Conservation (phyloP, 768 basidiomycete genomes). For the Termitomyces sp. region DNA sequence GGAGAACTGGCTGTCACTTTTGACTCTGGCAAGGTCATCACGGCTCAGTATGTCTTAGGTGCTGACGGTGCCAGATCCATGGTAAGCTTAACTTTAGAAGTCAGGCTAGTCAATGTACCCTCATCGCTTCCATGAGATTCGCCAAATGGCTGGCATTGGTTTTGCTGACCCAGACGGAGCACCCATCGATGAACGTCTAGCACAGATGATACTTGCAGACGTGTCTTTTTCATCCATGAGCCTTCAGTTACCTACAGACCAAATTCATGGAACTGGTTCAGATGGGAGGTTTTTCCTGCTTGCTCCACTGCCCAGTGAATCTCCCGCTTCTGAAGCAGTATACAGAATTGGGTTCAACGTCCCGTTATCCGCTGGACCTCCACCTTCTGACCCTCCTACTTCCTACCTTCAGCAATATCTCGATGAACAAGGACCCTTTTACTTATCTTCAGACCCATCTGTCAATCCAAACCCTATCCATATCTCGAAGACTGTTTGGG, state of each 20-base stretch:
- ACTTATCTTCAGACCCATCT: conserved; percentile 30
- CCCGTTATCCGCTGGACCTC: conserved; percentile 27
- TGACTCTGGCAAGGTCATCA: conserved; percentile 41
- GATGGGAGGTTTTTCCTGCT: conserved; percentile 30
- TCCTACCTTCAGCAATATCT: conserved; percentile 43
- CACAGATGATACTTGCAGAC: conserved; percentile 46
- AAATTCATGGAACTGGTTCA: conserved; percentile 21
- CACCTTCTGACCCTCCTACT: conserved; percentile 30
- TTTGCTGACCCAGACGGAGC: conserved; percentile 41
- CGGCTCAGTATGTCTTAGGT: conserved; percentile 43
- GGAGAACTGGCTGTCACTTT: conserved; percentile 39
- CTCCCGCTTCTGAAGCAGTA: conserved; percentile 18
- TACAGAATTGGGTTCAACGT: conserved; percentile 41
- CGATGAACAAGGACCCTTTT: conserved; percentile 34
- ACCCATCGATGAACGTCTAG: conserved; percentile 23
- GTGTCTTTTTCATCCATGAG: conserved; percentile 31
- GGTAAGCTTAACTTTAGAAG: conserved; percentile 21
- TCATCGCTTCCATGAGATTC: conserved; percentile 30
- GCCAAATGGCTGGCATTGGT: conserved; percentile 34
- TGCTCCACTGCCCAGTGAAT: conserved; percentile 31
- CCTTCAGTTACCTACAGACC: conserved; percentile 18
- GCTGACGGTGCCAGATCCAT: conserved; percentile 48
- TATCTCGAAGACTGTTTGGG: conserved; percentile 38
- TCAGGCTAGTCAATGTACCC: not conserved
- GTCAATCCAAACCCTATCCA: conserved; percentile 27